Conservation (phyloP, 306 rosid genomes). For the Ziziphus jujuba region DNA sequence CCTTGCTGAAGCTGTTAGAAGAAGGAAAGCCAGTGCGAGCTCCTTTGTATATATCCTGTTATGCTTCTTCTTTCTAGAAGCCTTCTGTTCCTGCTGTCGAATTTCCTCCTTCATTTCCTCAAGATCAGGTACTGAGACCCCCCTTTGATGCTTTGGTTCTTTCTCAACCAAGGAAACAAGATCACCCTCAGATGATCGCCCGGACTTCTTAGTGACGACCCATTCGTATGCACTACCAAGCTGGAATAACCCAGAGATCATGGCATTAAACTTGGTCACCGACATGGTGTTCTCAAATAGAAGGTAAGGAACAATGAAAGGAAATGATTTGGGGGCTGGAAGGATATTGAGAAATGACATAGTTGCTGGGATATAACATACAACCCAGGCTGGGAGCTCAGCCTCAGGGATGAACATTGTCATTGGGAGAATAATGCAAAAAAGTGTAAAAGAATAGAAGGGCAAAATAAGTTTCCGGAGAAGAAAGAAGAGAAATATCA, state of each 20-base stretch:
- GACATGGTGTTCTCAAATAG: conserved; percentile 95
- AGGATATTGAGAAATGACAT: conserved; percentile 93
- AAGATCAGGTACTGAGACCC: conserved; percentile 59
- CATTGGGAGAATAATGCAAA: conserved; percentile 93
- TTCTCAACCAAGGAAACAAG: conserved; percentile 67
- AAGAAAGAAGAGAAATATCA: conserved; percentile 88
- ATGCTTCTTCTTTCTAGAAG: conserved; percentile 58
- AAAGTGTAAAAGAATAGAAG: conserved; percentile 84
- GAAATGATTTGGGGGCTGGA: conserved; percentile 88
- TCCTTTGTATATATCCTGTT: conserved; percentile 82
- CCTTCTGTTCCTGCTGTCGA: conserved; percentile 41
- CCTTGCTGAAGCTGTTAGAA: conserved; percentile 85
- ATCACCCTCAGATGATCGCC: conserved; percentile 89
- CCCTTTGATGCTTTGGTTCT: conserved; percentile 56
- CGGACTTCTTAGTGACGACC: conserved; percentile 94
- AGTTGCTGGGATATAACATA: conserved; percentile 80
- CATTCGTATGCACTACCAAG: conserved; percentile 92
- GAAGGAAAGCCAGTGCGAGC: conserved; percentile 77
- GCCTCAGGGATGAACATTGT: conserved; percentile 94
- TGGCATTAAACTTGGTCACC: conserved; percentile 89
- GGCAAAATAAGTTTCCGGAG: conserved; percentile 85
- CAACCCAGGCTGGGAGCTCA: conserved; percentile 81
- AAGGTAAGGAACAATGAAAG: conserved; percentile 93
- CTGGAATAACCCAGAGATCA: conserved; percentile 90
- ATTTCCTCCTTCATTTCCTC: conserved; percentile 69